Evolutionary conservation across 495 filamentous ascomycete genomes (phyloP).

Genomic region (Chlorociboria aeruginascens): DNA sequence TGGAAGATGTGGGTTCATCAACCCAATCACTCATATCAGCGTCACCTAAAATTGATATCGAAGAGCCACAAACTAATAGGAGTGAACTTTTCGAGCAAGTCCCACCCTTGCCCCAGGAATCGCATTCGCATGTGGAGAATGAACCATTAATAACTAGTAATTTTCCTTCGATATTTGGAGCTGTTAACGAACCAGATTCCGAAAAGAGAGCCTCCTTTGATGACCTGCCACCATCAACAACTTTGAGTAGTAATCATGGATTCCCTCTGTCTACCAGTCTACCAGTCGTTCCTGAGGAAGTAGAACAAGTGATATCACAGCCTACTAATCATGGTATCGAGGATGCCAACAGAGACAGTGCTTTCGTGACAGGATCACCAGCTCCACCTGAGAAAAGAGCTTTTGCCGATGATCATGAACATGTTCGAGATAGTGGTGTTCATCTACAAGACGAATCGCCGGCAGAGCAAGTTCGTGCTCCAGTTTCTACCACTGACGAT

Average conservation of each 20-base stretch:
- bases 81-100: background rate
- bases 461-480: conserved; percentile 1
- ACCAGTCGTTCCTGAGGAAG: conserved; percentile 17
- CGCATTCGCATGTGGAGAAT: background rate
- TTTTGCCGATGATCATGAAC: conserved; percentile 18
- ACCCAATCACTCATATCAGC: background rate
- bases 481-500: conserved; percentile 35
- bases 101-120: background rate
- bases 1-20: no score
- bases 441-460: conserved; percentile 29
- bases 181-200: no score
- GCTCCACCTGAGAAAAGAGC: conserved; percentile 19
- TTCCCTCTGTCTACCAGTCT: conserved; percentile 9
- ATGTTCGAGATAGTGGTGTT: conserved; percentile 39
- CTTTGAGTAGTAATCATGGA: conserved; percentile 3
- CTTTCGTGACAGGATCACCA: conserved; percentile 31
- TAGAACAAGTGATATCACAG: background rate
- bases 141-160: no score
- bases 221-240: background rate
- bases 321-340: conserved; percentile 4
- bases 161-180: no score
- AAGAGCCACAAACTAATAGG: background rate
- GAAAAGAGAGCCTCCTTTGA: background rate
- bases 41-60: background rate
- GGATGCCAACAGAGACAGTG: conserved; percentile 38